Evolutionary conservation across 495 filamentous ascomycete genomes (phyloP), one percentile per base, ranked within the genome.

Genomic region (Rhypophila decipiens): DNA sequence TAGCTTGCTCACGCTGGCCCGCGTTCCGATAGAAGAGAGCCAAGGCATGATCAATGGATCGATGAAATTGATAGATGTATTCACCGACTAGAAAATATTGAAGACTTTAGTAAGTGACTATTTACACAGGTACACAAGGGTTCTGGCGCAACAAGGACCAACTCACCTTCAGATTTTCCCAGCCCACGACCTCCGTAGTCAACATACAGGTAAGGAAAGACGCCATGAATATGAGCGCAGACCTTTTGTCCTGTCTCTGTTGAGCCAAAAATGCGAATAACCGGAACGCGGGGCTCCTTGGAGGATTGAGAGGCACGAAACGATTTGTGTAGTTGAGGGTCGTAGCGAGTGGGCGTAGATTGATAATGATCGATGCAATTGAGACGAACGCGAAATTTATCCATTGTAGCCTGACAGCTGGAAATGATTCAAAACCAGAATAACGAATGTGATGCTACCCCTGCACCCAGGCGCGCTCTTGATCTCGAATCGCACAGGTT

Each of bases 291-390:
- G 1, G 87, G 82, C 29, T 77, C 74, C 44, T 75, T 83, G 51
- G 56, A 72, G 60, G 61, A 64, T 63, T 71, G 75, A 33, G 64
- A 70, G 46, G 64, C 67, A 4, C 50, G 69, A 13, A 73, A 64
- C 61, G 80, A 70, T 44, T 71, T 76, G 47, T 82, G 82, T 48
- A 97, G 69, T 33, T 72, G 72, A 51, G 93, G 91, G 61, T 97
- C 94, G 61, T 96, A 85, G 51, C 76, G 70, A 10, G 88, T 86
- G 29, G 88, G 84, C 20, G 68, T 70, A 31, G 80, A 73, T 63
- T 94, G 89, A 63, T 97, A 98, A 63, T 90, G 80, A 67, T 97
- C 93, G 66, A 97, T 83, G 72, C 88, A 94, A 64, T 97, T 94
- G 53, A 98, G 76, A 47, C 90, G 86, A 55, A 98, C 82, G 49